Evolutionary conservation across 345 rosid species (phyloP).

Genomic region (Corchorus capsularis): DNA sequence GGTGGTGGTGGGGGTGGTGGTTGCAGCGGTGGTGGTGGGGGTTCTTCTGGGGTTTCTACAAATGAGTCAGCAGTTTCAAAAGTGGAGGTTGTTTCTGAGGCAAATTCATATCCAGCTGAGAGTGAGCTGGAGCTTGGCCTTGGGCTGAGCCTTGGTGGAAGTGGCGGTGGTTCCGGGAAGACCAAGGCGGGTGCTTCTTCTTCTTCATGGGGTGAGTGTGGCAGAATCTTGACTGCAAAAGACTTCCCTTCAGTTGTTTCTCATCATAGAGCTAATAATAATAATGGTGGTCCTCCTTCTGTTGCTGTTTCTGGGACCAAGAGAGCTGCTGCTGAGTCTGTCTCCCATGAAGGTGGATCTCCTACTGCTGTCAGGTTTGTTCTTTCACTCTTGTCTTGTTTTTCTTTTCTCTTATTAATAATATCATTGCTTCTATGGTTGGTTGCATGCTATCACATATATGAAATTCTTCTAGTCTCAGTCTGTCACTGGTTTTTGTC

Average conservation of each 20-base stretch:
- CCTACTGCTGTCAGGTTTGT: constrained; percentile 65
- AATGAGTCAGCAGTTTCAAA: constrained; percentile 39
- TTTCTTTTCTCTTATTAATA: not conserved
- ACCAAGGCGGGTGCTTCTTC: constrained; percentile 34
- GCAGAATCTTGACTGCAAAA: constrained; percentile 74
- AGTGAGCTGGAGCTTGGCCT: constrained; percentile 68
- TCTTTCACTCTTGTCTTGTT: not conserved
- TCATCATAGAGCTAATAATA: constrained; percentile 32
- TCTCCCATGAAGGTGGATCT: constrained; percentile 60
- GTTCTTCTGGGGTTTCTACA: constrained; percentile 32
- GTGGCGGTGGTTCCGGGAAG: constrained; percentile 38
- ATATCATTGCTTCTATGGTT: not conserved
- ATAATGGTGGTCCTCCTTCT: constrained; percentile 27
- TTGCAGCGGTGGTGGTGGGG: constrained; percentile 8
- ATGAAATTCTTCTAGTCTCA: not conserved
- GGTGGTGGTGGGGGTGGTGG: constrained; percentile 31
- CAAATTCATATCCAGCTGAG: constrained; percentile 46
- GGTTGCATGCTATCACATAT: not conserved
- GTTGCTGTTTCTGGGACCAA: constrained; percentile 56
- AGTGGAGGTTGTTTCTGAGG: constrained; percentile 43
- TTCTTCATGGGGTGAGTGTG: constrained; percentile 67
- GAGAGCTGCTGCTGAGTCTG: constrained; percentile 73
- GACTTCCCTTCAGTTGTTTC: constrained; percentile 61
- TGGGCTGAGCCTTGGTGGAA: constrained; percentile 69
- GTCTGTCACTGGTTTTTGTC: not conserved